Evolutionary conservation across 306 rosid genomes (phyloP).

Genomic region (Prunus campanulata): DNA sequence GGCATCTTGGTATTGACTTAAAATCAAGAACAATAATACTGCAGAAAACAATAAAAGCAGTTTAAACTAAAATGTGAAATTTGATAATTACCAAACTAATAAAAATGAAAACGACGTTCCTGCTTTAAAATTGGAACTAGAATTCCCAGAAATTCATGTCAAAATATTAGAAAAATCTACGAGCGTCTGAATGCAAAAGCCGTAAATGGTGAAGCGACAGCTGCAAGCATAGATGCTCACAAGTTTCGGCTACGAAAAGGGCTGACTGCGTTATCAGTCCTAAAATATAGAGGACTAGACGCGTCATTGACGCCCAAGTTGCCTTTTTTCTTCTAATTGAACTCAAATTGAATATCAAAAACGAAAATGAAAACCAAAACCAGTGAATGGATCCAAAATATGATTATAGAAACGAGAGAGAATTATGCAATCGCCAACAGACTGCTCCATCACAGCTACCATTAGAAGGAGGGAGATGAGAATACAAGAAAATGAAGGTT

Average conservation of each 20-base stretch:
- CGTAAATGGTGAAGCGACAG: conserved; percentile 30
- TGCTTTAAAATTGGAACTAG: neutral
- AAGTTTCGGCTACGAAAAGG: conserved; percentile 41
- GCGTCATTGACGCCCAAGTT: conserved; percentile 44
- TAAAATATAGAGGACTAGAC: conserved; percentile 5
- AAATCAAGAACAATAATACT: too few relatives aligned
- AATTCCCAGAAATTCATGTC: neutral
- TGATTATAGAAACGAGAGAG: neutral
- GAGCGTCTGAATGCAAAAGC: conserved; percentile 58
- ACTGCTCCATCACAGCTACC: neutral
- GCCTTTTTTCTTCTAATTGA: conserved; percentile 18
- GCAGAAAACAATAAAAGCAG: too few relatives aligned
- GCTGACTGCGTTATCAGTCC: conserved; percentile 35
- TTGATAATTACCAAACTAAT: neutral
- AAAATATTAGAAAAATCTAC: neutral
- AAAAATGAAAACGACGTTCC: too few relatives aligned
- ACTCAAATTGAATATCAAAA: neutral
- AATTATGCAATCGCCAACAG: neutral
- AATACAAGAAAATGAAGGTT: neutral
- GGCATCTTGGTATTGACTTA: too few relatives aligned
- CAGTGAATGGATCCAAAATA: neutral
- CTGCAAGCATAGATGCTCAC: conserved; percentile 51
- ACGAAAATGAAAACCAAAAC: neutral
- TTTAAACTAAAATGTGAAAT: neutral
- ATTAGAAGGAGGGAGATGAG: too few relatives aligned